phyloP scores from a whole-genome alignment of 257 asterid species.

The Nyctanthes arbortristis region DNA sequence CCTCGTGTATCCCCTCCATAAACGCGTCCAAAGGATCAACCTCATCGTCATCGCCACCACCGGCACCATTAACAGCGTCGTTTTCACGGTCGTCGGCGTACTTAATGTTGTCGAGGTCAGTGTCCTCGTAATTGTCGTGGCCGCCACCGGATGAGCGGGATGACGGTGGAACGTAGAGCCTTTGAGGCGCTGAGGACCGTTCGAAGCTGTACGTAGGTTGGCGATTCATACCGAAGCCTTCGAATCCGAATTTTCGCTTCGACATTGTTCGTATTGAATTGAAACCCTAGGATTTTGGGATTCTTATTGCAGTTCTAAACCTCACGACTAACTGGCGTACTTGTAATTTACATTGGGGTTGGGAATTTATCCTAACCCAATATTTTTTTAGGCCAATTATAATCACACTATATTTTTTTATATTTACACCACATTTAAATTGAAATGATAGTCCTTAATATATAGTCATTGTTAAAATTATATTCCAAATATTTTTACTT shows the following conservation, averaged over 20 bases:
- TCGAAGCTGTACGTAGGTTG: constrained; percentile 87
- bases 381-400: no score
- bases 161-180: constrained; percentile 77
- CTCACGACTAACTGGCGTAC: no score
- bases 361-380: no score
- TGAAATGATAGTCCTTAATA: no score
- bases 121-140: constrained; percentile 68
- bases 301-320: background rate
- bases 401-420: no score
- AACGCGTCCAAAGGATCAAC: constrained; percentile 96
- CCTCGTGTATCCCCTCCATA: constrained; percentile 94
- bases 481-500: no score
- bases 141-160: constrained; percentile 57
- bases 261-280: constrained; percentile 49
- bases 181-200: constrained; percentile 66
- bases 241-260: constrained; percentile 92
- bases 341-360: no score
- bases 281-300: constrained; percentile 45
- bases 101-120: constrained; percentile 79
- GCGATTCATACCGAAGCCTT: constrained; percentile 87
- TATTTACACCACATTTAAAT: no score
- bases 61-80: constrained; percentile 20
- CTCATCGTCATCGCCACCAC: constrained; percentile 65
- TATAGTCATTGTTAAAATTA: no score
- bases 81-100: constrained; percentile 54